A percentile compares a stretch with the other conserved stretches of the same genome.
These are phyloP conservation scores for Chenopodium formosanum DNA, from an alignment of 148 eudicot genomes.

Conservation along the genomic window DNA sequence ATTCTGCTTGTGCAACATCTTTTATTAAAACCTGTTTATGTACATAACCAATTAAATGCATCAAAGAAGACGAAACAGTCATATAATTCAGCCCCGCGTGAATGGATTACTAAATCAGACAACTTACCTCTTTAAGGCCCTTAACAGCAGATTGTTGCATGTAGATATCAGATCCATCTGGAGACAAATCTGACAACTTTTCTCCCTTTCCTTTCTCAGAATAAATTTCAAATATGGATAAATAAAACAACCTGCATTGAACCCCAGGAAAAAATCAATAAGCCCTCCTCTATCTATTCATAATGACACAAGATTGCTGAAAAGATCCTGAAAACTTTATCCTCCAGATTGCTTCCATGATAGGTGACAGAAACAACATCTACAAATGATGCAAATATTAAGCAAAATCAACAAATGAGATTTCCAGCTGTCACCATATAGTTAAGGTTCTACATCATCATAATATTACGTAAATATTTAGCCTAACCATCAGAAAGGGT, in stretches of 20 bases:
- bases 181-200: slow-evolving; percentile 60
- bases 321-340: background rate
- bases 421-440: background rate
- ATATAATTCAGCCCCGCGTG: background rate
- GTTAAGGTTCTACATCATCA: too few species aligned
- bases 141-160: slow-evolving; percentile 70
- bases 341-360: background rate
- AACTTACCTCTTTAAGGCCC: slow-evolving; percentile 68
- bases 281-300: background rate
- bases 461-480: too few species aligned
- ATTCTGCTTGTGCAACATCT: slow-evolving; percentile 71
- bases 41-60: background rate
- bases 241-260: slow-evolving; percentile 49
- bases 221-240: slow-evolving; percentile 77
- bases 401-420: background rate
- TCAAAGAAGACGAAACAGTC: background rate
- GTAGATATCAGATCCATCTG: slow-evolving; percentile 52
- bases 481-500: too few species aligned
- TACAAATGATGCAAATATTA: background rate
- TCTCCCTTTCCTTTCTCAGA: slow-evolving; percentile 74
- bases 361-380: background rate
- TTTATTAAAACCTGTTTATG: slow-evolving; percentile 45
- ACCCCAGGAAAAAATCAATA: background rate
- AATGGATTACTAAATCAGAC: background rate
- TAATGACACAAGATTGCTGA: background rate